Evolutionary conservation across 176 grass and related monocot genomes (phyloP).

Genomic region (Cymbopogon citratus): DNA sequence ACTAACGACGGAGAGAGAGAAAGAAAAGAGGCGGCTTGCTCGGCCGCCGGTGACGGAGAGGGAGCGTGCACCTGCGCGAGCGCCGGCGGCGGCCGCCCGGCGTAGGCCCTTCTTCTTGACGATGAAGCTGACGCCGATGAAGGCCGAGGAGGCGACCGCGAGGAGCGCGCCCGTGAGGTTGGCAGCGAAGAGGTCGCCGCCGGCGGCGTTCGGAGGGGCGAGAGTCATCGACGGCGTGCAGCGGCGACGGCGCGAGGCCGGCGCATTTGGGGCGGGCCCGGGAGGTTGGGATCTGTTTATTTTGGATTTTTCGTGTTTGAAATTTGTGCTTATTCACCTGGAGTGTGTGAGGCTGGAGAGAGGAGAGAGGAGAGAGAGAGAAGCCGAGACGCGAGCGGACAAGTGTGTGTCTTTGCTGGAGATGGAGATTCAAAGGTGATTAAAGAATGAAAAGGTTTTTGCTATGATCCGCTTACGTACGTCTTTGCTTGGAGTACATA

Average conservation of each 20-base stretch:
- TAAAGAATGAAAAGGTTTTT: neutral
- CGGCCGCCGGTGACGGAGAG: neutral
- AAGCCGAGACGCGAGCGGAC: neutral
- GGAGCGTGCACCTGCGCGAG: slow-evolving; percentile 51
- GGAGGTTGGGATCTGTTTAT: slow-evolving; percentile 12
- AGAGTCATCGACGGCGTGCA: slow-evolving; percentile 36
- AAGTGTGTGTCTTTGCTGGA: neutral
- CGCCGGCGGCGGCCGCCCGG: slow-evolving; percentile 63
- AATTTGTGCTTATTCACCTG: slow-evolving; percentile 5
- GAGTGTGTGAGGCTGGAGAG: neutral
- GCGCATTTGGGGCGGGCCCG: slow-evolving; percentile 20
- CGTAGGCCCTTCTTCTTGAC: slow-evolving; percentile 95
- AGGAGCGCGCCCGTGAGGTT: slow-evolving; percentile 87
- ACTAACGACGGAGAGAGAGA: slow-evolving; percentile 33
- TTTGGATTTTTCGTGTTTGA: slow-evolving; percentile 10
- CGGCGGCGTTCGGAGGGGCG: slow-evolving; percentile 22
- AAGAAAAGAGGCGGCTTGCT: slow-evolving; percentile 10
- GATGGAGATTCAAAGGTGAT: neutral
- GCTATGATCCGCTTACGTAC: neutral
- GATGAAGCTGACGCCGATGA: slow-evolving; percentile 99
- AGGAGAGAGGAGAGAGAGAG: neutral
- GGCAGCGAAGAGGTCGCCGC: slow-evolving; percentile 69
- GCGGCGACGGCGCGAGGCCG: slow-evolving; percentile 25
- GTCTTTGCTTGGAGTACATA: neutral
- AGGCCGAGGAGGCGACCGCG: slow-evolving; percentile 81